Percentiles rank a stretch among this genome's conserved stretches.
Evolutionary conservation across 2,329 filamentous ascomycete species (phyloP).

Genomic region (Tolypocladium inflatum): DNA sequence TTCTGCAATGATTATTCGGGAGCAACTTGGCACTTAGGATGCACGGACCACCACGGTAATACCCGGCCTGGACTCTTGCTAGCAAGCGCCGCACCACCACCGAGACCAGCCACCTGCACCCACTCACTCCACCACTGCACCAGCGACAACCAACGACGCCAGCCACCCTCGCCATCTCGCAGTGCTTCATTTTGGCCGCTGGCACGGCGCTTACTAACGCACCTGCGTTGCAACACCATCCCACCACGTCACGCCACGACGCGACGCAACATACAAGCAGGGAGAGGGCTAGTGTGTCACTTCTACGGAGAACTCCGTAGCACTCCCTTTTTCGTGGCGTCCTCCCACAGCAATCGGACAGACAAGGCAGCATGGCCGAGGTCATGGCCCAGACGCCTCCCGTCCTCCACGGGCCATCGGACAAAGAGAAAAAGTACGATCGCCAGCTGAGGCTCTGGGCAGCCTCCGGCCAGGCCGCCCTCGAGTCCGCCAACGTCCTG

Average conservation of each 20-base stretch:
- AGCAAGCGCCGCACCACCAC: background rate
- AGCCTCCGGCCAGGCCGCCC: constrained; percentile 77
- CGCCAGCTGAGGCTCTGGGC: constrained; percentile 93
- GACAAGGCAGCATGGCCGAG: constrained; percentile 14
- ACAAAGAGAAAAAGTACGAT: constrained; percentile 76
- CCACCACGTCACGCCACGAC: background rate
- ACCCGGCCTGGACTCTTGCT: background rate
- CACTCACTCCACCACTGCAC: too few relatives aligned
- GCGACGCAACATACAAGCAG: background rate
- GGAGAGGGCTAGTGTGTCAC: background rate
- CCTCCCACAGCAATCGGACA: background rate
- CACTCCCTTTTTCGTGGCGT: background rate
- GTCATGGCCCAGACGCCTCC: constrained; percentile 20
- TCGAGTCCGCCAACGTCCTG: constrained; percentile 87
- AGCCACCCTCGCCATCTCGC: background rate
- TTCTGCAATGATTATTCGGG: background rate
- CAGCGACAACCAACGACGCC: background rate
- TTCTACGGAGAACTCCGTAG: too few relatives aligned
- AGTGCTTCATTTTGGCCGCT: background rate
- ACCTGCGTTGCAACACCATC: background rate
- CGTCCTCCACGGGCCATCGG: constrained; percentile 40
- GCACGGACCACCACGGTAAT: background rate
- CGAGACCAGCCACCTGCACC: background rate
- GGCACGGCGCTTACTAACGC: background rate
- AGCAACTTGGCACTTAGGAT: background rate